These are phyloP conservation scores for Lophiostoma macrostomum DNA, from an alignment of 495 filamentous ascomycete genomes.

Conservation along the genomic window DNA sequence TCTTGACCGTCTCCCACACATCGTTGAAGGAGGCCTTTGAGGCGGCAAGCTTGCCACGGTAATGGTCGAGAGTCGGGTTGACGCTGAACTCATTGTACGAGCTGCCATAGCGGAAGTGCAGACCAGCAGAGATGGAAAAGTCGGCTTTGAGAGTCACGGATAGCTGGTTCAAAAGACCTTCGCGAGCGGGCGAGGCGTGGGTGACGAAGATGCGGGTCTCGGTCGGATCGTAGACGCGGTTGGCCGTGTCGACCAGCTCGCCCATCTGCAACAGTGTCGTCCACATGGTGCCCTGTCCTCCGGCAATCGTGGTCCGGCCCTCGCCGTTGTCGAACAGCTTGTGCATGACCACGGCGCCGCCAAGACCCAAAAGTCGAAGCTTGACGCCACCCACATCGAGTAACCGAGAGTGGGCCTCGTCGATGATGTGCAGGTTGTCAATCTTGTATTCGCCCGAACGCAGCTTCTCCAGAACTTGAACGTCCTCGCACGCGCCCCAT, in stretches of 20 bases:
- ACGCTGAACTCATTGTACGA: constrained; percentile 99
- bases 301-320: constrained; percentile 94
- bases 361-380: constrained; percentile 88
- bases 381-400: constrained; percentile 94
- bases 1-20: constrained; percentile 98
- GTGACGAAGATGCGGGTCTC: constrained; percentile 98
- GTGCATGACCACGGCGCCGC: constrained; percentile 98
- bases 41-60: constrained; percentile 98
- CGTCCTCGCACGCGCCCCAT: constrained; percentile 99
- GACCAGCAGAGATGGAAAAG: constrained; percentile 94
- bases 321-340: constrained; percentile 99
- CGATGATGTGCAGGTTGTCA: constrained; percentile 94
- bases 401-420: constrained; percentile 92
- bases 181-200: constrained; percentile 93
- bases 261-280: constrained; percentile 98
- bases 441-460: constrained; percentile 98
- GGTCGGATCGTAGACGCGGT: constrained; percentile 95
- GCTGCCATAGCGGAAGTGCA: constrained; percentile 98
- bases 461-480: constrained; percentile 96
- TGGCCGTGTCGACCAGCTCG: constrained; percentile 95
- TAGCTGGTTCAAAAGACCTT: constrained; percentile 96
- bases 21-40: constrained; percentile 99
- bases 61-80: constrained; percentile 96
- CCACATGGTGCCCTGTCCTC: constrained; percentile 99
- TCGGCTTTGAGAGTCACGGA: constrained; percentile 97